These are phyloP conservation scores for Reticulascus tulasneorum DNA, from an alignment of 2,329 filamentous ascomycete species.

Conservation along the genomic window DNA sequence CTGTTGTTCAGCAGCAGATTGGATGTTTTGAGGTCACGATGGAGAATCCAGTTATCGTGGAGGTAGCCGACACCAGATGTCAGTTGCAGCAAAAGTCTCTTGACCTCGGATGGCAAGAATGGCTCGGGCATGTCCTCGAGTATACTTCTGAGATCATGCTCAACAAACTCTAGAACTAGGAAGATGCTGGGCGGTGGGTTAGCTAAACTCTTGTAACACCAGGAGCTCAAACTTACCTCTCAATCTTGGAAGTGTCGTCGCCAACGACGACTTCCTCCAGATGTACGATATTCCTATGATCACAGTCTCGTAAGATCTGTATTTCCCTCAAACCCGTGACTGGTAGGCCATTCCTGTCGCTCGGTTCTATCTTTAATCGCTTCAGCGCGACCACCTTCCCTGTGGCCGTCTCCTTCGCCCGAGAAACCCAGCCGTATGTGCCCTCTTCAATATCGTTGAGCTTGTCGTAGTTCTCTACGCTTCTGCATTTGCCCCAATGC, in stretches of 20 bases:
- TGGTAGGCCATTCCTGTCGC: constrained; percentile 72
- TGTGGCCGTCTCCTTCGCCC: constrained; percentile 70
- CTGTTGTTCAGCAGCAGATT: constrained; percentile 95
- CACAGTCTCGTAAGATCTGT: constrained; percentile 76
- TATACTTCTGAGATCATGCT: constrained; percentile 92
- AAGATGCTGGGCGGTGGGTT: constrained; percentile 61
- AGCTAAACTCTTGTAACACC: constrained; percentile 30
- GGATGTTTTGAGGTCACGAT: constrained; percentile 89
- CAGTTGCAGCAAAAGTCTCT: constrained; percentile 83
- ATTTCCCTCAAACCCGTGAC: constrained; percentile 94
- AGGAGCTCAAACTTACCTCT: constrained; percentile 39
- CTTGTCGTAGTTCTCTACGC: constrained; percentile 84
- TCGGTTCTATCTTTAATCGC: constrained; percentile 81
- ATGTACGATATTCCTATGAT: constrained; percentile 77
- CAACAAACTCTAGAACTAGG: constrained; percentile 94
- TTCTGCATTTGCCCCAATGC: constrained; percentile 66
- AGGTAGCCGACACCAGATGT: constrained; percentile 77
- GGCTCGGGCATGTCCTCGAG: constrained; percentile 93
- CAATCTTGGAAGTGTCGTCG: constrained; percentile 48
- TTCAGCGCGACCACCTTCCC: constrained; percentile 87
- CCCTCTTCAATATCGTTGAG: constrained; percentile 98
- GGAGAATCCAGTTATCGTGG: constrained; percentile 85
- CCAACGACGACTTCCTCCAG: constrained; percentile 83
- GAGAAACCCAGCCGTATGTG: constrained; percentile 89
- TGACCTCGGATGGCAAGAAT: constrained; percentile 88